These are phyloP conservation scores for Candida glaebosa DNA, from an alignment of 805 yeast genomes.

Conservation along the genomic window DNA sequence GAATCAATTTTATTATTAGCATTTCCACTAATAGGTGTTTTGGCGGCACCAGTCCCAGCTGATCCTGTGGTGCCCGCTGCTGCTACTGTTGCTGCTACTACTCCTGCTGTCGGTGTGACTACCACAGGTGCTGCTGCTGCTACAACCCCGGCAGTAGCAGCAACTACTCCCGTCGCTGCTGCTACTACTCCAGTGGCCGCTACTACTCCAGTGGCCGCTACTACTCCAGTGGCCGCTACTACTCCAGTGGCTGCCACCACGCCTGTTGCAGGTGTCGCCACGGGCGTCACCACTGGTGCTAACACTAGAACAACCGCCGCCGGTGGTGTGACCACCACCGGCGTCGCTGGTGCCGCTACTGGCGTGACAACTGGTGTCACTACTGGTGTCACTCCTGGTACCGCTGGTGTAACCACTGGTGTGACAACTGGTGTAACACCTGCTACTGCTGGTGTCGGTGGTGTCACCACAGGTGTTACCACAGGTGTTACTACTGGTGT, in stretches of 20 bases:
- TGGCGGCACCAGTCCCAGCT: slow-evolving; percentile 14
- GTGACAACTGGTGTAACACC: slow-evolving; percentile 14
- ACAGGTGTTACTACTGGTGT: slow-evolving; percentile 13
- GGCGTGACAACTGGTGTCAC: slow-evolving; percentile 10
- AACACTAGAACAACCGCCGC: slow-evolving; percentile 11
- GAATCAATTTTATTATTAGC: slow-evolving; percentile 8
- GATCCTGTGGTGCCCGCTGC: slow-evolving; percentile 16
- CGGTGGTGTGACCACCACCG: slow-evolving; percentile 11
- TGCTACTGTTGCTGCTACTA: slow-evolving; percentile 14
- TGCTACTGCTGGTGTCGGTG: slow-evolving; percentile 14
- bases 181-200: slow-evolving; percentile 13
- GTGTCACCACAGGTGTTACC: slow-evolving; percentile 11
- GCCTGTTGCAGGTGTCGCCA: slow-evolving; percentile 13
- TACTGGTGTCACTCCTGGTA: slow-evolving; percentile 10
- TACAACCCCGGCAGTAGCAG: slow-evolving; percentile 11
- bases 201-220: slow-evolving; percentile 10
- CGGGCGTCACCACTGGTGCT: slow-evolving; percentile 10
- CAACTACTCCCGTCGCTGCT: slow-evolving; percentile 15
- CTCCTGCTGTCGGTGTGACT: slow-evolving; percentile 16
- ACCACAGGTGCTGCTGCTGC: slow-evolving; percentile 15
- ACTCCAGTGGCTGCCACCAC: slow-evolving; percentile 13
- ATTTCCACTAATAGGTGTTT: slow-evolving; percentile 14
- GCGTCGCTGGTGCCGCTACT: slow-evolving; percentile 10
- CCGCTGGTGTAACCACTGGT: slow-evolving; percentile 14
- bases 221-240: slow-evolving; percentile 12